Evolutionary conservation across 495 filamentous ascomycete species (phyloP).

Genomic region (Echria macrotheca): DNA sequence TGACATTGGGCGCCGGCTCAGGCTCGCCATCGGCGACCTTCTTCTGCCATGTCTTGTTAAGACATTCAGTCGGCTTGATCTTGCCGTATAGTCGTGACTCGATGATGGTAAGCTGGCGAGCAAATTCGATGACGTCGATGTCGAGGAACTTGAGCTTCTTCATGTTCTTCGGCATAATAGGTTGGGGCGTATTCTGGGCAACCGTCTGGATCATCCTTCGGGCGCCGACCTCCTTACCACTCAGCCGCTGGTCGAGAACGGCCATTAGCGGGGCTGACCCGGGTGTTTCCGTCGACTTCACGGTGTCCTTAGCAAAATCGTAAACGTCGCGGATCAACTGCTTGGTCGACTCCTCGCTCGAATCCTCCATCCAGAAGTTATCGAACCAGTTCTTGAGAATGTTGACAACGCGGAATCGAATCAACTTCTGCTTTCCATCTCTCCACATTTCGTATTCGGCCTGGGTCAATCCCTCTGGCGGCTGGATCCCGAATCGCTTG

Average conservation of each 20-base stretch:
- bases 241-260: slow-evolving; percentile 78
- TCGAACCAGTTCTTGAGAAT: slow-evolving; percentile 98
- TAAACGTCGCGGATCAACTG: slow-evolving; percentile 82
- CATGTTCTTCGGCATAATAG: slow-evolving; percentile 98
- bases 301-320: slow-evolving; percentile 83
- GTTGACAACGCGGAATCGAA: slow-evolving; percentile 92
- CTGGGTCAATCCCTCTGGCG: slow-evolving; percentile 72
- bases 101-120: slow-evolving; percentile 92
- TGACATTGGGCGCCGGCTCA: slow-evolving; percentile 91
- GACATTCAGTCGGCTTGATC: slow-evolving; percentile 88
- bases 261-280: slow-evolving; percentile 75
- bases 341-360: slow-evolving; percentile 74
- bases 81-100: slow-evolving; percentile 92
- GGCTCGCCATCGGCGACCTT: slow-evolving; percentile 75
- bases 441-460: slow-evolving; percentile 82
- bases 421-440: slow-evolving; percentile 90
- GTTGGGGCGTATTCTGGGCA: slow-evolving; percentile 68
- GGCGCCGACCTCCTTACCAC: slow-evolving; percentile 78
- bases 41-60: slow-evolving; percentile 98
- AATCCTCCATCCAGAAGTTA: slow-evolving; percentile 95
- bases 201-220: slow-evolving; percentile 84
- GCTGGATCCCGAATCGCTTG: slow-evolving; percentile 85
- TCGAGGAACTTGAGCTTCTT: slow-evolving; percentile 99
- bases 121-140: slow-evolving; percentile 93
- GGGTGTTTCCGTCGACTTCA: slow-evolving; percentile 86